Evolutionary conservation across 2,329 filamentous ascomycete species (phyloP), one percentile per base, ranked within the genome.

Genomic region (Sarocladium brachiariae): DNA sequence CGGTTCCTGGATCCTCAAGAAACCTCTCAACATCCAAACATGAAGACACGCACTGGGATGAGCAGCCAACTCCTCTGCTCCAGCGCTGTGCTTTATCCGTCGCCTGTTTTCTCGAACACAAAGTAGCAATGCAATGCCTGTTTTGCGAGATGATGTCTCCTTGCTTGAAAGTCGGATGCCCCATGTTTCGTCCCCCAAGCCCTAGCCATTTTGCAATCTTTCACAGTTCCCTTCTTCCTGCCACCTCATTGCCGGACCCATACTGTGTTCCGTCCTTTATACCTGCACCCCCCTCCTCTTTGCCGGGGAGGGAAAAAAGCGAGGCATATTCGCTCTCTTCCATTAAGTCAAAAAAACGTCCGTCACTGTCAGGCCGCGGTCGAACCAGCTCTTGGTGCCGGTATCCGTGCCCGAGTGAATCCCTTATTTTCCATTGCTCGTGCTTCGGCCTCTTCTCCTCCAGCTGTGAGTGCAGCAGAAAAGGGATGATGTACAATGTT

Each of bases 201-300:
- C 43, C 30, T 19, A 25, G 53, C 34, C 24, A 41, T 27, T 50
- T 19, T 53, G 48, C 51, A 53, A 38, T 53, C 48, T 53, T 52
- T 43, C 33, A 33, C 49, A 46, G 31, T 53, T 48, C 49, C 33
- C 50, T 45, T 53, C 52, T 33, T 24, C 33, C 33, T 19, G 39
- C 33, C 48, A 27, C 30, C 33, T 27, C 11, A 10, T 39, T 33
- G 48, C 33, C 41, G 37, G 24, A 24, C 34, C 35, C 35, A 34
- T 50, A 24, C 24, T 39, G 38, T 41, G 24, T 43, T 25, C 35
- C 19, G 31, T 39, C 49, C 38, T 30, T 24, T 24, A 21, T n/a
- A 16, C n/a, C 30, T 50, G 8, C 2, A 5, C 18, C 25, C n/a
- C 37, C 49, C 19, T 31, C 7, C 14, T 16, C 25, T 50, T 41